Base-by-base conservation (phyloP, 2,329 filamentous ascomycete species). In the Escovopsis sp. region DNA sequence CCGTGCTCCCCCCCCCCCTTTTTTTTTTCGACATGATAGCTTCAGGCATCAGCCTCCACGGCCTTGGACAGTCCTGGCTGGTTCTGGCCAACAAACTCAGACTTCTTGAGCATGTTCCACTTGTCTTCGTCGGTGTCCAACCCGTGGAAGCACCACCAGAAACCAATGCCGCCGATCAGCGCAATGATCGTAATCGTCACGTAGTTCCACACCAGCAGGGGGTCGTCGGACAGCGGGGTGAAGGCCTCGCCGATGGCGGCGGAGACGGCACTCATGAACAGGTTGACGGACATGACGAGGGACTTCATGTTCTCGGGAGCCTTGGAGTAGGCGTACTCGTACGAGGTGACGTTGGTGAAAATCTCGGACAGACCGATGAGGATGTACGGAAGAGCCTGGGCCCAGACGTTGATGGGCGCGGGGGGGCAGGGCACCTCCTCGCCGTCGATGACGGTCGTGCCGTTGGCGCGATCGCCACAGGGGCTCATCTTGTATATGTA, bases 251-350 rank as follows among this genome's bases (percentile, higher is more conserved):
- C 80, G 40, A 87, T 63, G 33, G 82, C 81, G 28, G 77, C 69
- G 1, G 77, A 76, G 50, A 87, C 68, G 44, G 81, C 82, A 28
- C 69, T 78, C 70, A 76, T 85, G 65, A 82, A 79, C 34, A 85
- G 68, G 55, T 78, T 78, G 52, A 86, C 67, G 18, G 75, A 73
- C 59, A 73, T 70, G 52, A 88, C 80, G n/a, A 87, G 68, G 1
- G 78, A 82, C 49, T 81, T 79, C 83, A 88, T 88, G 65, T 85
- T 86, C 54, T 73, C 75, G 26, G 83, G 83, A 0, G 82, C 81
- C 61, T 85, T 85, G 57, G 78, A 80, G 65, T 78, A 87, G 32
- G 83, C 83, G 49, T 85, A 85, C 57, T 86, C 82, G 49, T 82
- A 75, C 1, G 77, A 77, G 12, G 70, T 72, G 45, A 73, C 68